phyloP scores from a whole-genome alignment of 768 basidiomycete genomes.

The Sarcodon sp. region DNA sequence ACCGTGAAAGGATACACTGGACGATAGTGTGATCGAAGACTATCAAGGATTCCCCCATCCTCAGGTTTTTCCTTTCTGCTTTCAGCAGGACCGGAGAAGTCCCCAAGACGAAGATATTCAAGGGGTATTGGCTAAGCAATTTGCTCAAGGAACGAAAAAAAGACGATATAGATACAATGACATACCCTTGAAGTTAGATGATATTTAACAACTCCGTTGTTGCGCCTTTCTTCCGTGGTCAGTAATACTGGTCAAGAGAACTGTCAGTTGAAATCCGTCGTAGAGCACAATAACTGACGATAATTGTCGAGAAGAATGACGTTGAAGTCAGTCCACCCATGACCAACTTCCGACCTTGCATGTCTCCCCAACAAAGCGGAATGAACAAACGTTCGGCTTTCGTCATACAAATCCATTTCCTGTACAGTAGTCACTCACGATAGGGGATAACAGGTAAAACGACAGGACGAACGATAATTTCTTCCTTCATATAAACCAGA shows the following conservation, averaged over 20 bases:
- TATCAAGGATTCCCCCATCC: slow-evolving; percentile 43
- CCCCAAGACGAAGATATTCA: slow-evolving; percentile 61
- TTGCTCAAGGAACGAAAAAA: slow-evolving; percentile 32
- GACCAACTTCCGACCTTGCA: slow-evolving; percentile 48
- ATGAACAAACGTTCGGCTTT: slow-evolving; percentile 60
- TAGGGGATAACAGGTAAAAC: background rate
- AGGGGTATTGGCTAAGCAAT: slow-evolving; percentile 77
- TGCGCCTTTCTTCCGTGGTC: slow-evolving; percentile 43
- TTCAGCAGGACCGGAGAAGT: slow-evolving; percentile 49
- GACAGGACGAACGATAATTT: slow-evolving; percentile 52
- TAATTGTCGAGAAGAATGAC: slow-evolving; percentile 68
- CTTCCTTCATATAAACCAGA: slow-evolving; percentile 61
- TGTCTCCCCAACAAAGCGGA: slow-evolving; percentile 51
- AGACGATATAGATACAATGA: slow-evolving; percentile 1
- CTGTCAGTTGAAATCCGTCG: slow-evolving; percentile 2
- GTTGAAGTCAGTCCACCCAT: slow-evolving; percentile 58
- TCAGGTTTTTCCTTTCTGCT: slow-evolving; percentile 49
- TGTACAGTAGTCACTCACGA: slow-evolving; percentile 16
- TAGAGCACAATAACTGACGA: slow-evolving; percentile 28
- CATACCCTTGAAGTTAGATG: slow-evolving; percentile 56
- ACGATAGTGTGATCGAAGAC: slow-evolving; percentile 35
- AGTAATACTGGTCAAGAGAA: slow-evolving; percentile 36
- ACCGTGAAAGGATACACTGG: slow-evolving; percentile 67
- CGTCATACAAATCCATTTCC: slow-evolving; percentile 77
- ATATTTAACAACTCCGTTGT: slow-evolving; percentile 34